Evolutionary conservation across 352 stramenopile genomes (phyloP), one percentile per base, ranked within the genome.

Genomic region (Pythium phragmiticola): DNA sequence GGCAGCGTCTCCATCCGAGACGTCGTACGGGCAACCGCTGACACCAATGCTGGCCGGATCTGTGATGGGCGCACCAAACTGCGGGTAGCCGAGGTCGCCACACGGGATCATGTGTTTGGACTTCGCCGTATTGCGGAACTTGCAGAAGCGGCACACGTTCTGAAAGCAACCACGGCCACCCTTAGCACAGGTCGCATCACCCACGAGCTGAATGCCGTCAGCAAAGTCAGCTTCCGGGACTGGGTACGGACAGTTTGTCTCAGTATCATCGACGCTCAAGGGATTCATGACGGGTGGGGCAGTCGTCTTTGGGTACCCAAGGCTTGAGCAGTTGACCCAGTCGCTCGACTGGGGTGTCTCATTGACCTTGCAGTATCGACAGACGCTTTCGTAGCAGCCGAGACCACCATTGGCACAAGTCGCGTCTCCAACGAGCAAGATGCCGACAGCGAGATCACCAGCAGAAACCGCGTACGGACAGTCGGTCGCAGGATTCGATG

Each of bases 121-220:
- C 48, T 55, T 26, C 5, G 16, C 16, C 26, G 48, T 55, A 8
- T 26, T 46, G 14, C 33, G 26, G 13, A 48, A 19, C 49, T 67
- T 58, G 59, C 64, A 75, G 33, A 66, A 69, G 19, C 63, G 65
- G 17, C 69, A 76, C 2, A 70, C 50, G 12, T 61, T 39, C 9
- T 63, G 21, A 36, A 68, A 68, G 53, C 69, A 76, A 33, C 65
- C 69, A 11, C 73, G 57, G 17, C 69, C 60, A 17, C 60, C 65
- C 14, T 8, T 47, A 33, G 51, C 46, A 36, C 69, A 76, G 7
- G 21, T 49, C 2, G 33, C 11, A 47, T 75, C 69, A 5, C 47
- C 58, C 16, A 72, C 41, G 13, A 70, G 33, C 14, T 52, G 19
- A 23, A 75, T 69, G 11, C 69, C 69, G 39, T 36, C 69, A 9